Evolutionary conservation across 306 rosid genomes (phyloP).

Genomic region (Myrica gale): DNA sequence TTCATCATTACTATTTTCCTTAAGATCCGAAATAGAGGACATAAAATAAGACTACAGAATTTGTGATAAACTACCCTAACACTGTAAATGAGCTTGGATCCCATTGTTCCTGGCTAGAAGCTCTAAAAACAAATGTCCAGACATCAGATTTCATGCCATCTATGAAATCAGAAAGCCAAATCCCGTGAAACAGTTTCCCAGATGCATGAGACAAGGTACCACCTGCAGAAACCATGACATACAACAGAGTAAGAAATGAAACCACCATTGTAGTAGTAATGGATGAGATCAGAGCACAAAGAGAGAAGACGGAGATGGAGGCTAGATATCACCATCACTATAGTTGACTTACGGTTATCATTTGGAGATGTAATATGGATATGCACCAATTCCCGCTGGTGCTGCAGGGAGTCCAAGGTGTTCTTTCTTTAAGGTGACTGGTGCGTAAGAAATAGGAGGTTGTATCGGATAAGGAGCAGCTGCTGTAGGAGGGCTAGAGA

Average conservation of each 20-base stretch:
- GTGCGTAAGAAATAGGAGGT: conserved; percentile 53
- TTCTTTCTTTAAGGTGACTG: conserved; percentile 44
- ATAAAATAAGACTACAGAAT: neutral
- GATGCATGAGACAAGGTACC: neutral
- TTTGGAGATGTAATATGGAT: conserved; percentile 63
- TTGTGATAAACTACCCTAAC: neutral
- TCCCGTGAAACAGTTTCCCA: conserved; percentile 13
- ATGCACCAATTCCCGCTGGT: conserved; percentile 53
- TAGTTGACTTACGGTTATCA: conserved; percentile 33
- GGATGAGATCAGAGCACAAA: conserved; percentile 2
- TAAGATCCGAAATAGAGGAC: neutral
- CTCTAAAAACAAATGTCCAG: neutral
- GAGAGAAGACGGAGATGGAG: conserved; percentile 7
- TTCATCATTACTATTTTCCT: neutral
- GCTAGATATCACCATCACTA: conserved; percentile 18
- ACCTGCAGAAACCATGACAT: conserved; percentile 17
- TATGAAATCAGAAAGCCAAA: conserved; percentile 2
- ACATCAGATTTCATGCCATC: neutral
- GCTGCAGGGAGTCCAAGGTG: conserved; percentile 40
- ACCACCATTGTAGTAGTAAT: neutral
- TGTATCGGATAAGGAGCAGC: conserved; percentile 49
- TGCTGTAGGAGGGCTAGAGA: conserved; percentile 44
- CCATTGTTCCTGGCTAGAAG: neutral
- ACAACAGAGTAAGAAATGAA: conserved; percentile 4
- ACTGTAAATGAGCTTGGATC: neutral